Evolutionary conservation across 176 grass and related monocot species (phyloP).

Genomic region (Triticum urartu): DNA sequence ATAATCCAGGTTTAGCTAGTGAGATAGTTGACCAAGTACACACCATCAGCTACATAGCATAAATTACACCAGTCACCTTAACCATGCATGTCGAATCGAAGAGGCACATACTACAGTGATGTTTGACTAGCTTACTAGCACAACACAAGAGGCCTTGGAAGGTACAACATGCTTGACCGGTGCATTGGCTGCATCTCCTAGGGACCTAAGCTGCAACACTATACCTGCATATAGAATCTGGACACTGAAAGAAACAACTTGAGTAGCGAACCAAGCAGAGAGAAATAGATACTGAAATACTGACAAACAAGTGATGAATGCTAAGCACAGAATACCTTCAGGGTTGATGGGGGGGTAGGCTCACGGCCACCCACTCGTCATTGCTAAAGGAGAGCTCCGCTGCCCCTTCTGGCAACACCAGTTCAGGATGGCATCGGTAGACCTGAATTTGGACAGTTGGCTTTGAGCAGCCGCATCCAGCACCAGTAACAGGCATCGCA

Average conservation of each 20-base stretch:
- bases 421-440: constrained; percentile 38
- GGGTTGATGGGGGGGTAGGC: constrained; percentile 30
- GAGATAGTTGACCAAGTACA: neutral
- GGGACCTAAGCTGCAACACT: neutral
- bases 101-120: neutral
- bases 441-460: constrained; percentile 33
- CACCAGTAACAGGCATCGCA: neutral
- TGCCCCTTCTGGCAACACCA: constrained; percentile 41
- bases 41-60: neutral
- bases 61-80: neutral
- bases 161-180: neutral
- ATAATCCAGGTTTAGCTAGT: neutral
- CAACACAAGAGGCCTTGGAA: neutral
- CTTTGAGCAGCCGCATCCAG: constrained; percentile 22
- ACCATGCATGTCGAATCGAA: neutral
- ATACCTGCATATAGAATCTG: neutral
- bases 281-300: neutral
- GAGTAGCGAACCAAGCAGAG: neutral
- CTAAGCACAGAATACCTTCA: constrained; percentile 35
- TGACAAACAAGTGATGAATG: neutral
- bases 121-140: neutral
- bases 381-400: constrained; percentile 54
- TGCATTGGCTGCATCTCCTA: neutral
- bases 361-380: constrained; percentile 55
- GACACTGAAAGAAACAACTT: neutral